Conservation (phyloP, 1,284 basidiomycete genomes). For the Cutaneotrichosporon spelunceum region DNA sequence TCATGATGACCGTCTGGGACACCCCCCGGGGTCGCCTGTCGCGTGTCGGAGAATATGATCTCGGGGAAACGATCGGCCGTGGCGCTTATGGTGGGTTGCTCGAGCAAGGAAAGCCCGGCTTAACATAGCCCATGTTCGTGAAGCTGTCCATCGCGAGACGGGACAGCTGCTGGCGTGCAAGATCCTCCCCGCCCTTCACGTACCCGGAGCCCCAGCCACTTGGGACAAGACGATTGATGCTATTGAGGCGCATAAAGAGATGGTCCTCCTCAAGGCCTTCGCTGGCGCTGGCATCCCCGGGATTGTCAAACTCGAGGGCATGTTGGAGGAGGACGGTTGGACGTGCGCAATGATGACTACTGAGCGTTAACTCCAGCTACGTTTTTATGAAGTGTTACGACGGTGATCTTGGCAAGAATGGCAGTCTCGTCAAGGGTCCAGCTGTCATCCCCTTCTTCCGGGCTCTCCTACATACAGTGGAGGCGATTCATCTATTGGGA, state of each 20-base stretch:
- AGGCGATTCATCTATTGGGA: conserved; percentile 41
- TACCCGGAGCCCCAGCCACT: background rate
- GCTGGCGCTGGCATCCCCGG: conserved; percentile 41
- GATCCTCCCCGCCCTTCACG: conserved; percentile 47
- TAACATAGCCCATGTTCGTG: conserved; percentile 46
- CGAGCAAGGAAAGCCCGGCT: background rate
- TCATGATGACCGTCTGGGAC: background rate
- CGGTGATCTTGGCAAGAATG: background rate
- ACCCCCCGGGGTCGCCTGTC: conserved; percentile 35
- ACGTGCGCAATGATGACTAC: conserved; percentile 34
- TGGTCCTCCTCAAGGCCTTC: conserved; percentile 47
- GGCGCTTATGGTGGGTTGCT: conserved; percentile 45
- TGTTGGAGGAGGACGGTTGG: conserved; percentile 47
- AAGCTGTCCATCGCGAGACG: conserved; percentile 41
- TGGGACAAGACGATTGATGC: conserved; percentile 38
- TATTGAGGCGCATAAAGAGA: conserved; percentile 49
- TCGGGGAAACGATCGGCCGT: conserved; percentile 44
- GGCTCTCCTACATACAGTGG: conserved; percentile 36
- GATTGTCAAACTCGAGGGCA: conserved; percentile 44
- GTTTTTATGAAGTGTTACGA: conserved; percentile 41
- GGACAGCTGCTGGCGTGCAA: conserved; percentile 48
- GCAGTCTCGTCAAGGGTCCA: background rate
- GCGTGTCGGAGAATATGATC: conserved; percentile 41
- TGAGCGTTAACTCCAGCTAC: conserved; percentile 32
- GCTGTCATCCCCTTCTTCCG: conserved; percentile 39